Evolutionary conservation across 805 yeast genomes (phyloP), one percentile per base, ranked within the genome.

Genomic region (Cyberlindnera bimundalis): DNA sequence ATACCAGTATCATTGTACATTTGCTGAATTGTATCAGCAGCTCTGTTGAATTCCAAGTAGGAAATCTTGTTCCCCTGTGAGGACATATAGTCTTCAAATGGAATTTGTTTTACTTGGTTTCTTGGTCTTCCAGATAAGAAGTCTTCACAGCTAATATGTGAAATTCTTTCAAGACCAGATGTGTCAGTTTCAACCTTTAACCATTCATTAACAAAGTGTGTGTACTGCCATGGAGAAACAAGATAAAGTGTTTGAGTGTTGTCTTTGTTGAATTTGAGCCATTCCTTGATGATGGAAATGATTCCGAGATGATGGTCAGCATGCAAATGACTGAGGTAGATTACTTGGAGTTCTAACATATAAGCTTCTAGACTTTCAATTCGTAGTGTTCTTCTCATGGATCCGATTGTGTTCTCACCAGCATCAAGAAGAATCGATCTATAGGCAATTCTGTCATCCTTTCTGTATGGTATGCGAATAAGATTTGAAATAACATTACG

Each of bases 291-390:
- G 4, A 93, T 60, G 5, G 87, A 74, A 8, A 84, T 65, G 5
- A 85, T 69, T 0, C 99, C 99, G 30, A 93, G 65, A 61, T 91
- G 97, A 60, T 93, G 99, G 59, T 93, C 99, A 0, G 98, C 99
- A 62, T 93, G 99, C 52, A 91, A 68, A 67, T 93, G 99, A 51
- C 95, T 84, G 39, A 93, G 66, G 54, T 77, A 85, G 16, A 91
- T 66, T 39, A 86, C 43, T 24, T 73, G 66, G 42, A 90, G 62
- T 52, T 90, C 95, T 29, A 63, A 49, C 47, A 90, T 69, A 2
- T 84, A 61, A 17, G 57, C 55, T 2, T 55, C 52, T 2, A 68
- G 47, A 14, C 71, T 71, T 2, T 65, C 66, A 9, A 68, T 66
- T 0, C 81, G 80, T 46, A 78, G 78, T 42, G 77, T 67, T 50